These are phyloP conservation scores for Penicillium riverlandense DNA, from an alignment of 495 filamentous ascomycete genomes.

Conservation along the genomic window DNA sequence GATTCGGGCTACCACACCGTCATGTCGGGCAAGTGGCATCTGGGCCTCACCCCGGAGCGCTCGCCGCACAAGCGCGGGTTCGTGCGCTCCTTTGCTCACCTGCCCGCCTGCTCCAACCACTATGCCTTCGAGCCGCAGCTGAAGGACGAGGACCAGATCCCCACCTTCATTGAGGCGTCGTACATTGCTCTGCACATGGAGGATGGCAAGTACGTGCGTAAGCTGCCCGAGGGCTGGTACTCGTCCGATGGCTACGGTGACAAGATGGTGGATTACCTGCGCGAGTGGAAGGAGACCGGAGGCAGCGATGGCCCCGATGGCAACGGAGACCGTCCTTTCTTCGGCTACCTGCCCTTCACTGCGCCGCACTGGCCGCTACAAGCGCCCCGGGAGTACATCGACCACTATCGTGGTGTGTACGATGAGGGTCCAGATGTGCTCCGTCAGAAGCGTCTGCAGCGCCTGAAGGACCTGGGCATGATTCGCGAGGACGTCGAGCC, in stretches of 20 bases:
- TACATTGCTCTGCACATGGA: conserved; percentile 53
- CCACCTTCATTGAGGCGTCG: conserved; percentile 44
- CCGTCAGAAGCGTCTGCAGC: conserved; percentile 40
- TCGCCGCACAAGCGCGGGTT: conserved; percentile 38
- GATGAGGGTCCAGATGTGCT: conserved; percentile 50
- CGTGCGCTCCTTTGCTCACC: conserved; percentile 40
- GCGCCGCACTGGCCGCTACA: conserved; percentile 59
- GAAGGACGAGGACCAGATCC: conserved; percentile 33
- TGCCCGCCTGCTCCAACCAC: conserved; percentile 55
- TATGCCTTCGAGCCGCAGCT: conserved; percentile 54
- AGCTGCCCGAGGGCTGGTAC: conserved; percentile 50
- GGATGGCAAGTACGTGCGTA: conserved; percentile 47
- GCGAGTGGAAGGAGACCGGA: conserved; percentile 42
- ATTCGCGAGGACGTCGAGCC: conserved; percentile 43
- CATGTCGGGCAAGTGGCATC: conserved; percentile 56
- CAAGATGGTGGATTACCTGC: conserved; percentile 45
- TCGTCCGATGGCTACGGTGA: conserved; percentile 48
- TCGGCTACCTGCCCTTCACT: conserved; percentile 52
- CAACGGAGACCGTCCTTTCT: conserved; percentile 47
- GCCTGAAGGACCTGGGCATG: conserved; percentile 46
- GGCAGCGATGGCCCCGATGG: conserved; percentile 16
- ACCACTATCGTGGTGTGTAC: conserved; percentile 49
- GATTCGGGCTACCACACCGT: conserved; percentile 58
- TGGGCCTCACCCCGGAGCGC: conserved; percentile 38
- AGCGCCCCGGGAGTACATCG: conserved; percentile 43